A percentile compares a stretch with the other conserved stretches of the same genome.
phyloP scores from a whole-genome alignment of 2,329 filamentous ascomycete species.

The Pseudocercospora cruenta region DNA sequence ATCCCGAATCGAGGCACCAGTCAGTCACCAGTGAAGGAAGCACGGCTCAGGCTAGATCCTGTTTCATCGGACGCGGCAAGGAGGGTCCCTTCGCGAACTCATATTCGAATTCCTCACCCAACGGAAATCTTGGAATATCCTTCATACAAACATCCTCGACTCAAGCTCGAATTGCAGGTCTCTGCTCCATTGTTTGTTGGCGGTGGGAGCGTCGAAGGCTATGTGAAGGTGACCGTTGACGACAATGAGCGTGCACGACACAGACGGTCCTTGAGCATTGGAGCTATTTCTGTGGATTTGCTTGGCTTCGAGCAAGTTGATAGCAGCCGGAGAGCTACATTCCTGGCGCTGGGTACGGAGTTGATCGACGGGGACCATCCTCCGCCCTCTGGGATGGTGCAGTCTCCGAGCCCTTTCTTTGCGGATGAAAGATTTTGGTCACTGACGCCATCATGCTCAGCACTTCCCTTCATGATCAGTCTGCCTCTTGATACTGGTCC shows the following conservation, averaged over 20 bases:
- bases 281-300: slow-evolving; percentile 55
- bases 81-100: slow-evolving; percentile 53
- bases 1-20: slow-evolving; percentile 52
- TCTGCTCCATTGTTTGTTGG: slow-evolving; percentile 59
- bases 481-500: slow-evolving; percentile 59
- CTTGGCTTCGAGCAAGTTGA: slow-evolving; percentile 57
- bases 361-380: slow-evolving; percentile 55
- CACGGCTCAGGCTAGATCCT: slow-evolving; percentile 46
- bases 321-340: slow-evolving; percentile 51
- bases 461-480: slow-evolving; percentile 57
- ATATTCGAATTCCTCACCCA: slow-evolving; percentile 51
- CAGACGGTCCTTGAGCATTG: slow-evolving; percentile 51
- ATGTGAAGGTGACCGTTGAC: slow-evolving; percentile 53
- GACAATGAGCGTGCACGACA: slow-evolving; percentile 50
- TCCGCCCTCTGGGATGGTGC: slow-evolving; percentile 55
- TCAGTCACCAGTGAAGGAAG: slow-evolving; percentile 53
- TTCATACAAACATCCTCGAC: slow-evolving; percentile 52
- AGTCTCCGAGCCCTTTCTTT: slow-evolving; percentile 45
- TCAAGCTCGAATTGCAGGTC: slow-evolving; percentile 54
- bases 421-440: slow-evolving; percentile 52
- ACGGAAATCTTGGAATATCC: slow-evolving; percentile 56
- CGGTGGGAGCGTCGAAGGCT: slow-evolving; percentile 58
- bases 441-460: slow-evolving; percentile 51
- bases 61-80: slow-evolving; percentile 48
- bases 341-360: slow-evolving; percentile 57